Evolutionary conservation across 495 filamentous ascomycete genomes (phyloP).

Genomic region (Podospora australis): DNA sequence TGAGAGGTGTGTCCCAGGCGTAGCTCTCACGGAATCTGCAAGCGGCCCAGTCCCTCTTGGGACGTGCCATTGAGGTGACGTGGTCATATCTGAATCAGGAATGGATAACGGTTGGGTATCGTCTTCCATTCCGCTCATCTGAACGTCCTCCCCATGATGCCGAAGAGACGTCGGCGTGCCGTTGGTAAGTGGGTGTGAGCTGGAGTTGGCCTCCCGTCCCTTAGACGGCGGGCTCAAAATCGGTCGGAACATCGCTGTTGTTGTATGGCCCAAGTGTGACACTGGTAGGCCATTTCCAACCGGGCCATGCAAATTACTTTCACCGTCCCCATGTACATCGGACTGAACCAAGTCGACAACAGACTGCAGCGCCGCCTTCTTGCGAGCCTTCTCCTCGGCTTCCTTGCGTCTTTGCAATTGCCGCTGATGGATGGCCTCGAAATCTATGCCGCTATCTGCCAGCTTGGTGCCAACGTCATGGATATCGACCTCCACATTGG

Average conservation of each 20-base stretch:
- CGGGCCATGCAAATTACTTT: conserved; percentile 45
- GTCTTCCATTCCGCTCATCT: conserved; percentile 55
- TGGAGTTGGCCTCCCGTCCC: conserved; percentile 45
- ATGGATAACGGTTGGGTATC: conserved; percentile 36
- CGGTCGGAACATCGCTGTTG: conserved; percentile 40
- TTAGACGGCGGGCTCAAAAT: conserved; percentile 43
- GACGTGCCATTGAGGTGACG: conserved; percentile 22
- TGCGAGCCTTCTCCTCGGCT: conserved; percentile 54
- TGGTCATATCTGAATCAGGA: conserved; percentile 27
- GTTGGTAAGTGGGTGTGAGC: conserved; percentile 51
- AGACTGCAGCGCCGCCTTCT: conserved; percentile 43
- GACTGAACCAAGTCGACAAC: conserved; percentile 32
- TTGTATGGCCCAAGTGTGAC: conserved; percentile 37
- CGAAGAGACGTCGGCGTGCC: conserved; percentile 58
- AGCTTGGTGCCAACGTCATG: conserved; percentile 60
- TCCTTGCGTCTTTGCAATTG: conserved; percentile 64
- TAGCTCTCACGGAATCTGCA: conserved; percentile 27
- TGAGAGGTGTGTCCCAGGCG: conserved; percentile 42
- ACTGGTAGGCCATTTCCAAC: conserved; percentile 56
- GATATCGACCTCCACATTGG: conserved; percentile 91
- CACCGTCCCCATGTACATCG: conserved; percentile 26
- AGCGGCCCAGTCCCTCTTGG: conserved; percentile 10
- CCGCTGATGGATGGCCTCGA: conserved; percentile 58
- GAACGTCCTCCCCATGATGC: conserved; percentile 40
- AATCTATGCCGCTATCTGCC: conserved; percentile 26